Conservation (phyloP, 495 filamentous ascomycete species). For the Lepidopterella palustris region DNA sequence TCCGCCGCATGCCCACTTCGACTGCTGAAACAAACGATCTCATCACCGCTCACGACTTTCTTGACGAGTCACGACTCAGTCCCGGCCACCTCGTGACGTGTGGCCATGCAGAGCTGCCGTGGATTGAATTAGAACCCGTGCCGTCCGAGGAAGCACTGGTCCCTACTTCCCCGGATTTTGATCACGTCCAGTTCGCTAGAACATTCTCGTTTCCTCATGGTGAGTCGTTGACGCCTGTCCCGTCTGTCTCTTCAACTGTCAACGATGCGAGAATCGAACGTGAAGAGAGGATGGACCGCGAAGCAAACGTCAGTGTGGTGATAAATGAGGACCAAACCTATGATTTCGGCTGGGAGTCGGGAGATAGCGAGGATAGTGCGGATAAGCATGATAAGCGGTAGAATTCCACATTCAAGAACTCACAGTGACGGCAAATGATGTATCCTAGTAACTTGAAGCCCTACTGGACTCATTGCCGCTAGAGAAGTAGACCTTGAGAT, state of each 20-base stretch:
- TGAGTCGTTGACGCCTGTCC: too few species aligned
- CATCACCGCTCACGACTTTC: neutral
- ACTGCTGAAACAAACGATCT: neutral
- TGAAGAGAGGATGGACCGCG: neutral
- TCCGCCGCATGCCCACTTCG: slow-evolving; percentile 5
- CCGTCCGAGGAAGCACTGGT: neutral
- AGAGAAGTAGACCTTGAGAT: too few species aligned
- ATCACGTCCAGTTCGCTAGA: too few species aligned
- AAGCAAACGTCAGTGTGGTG: neutral
- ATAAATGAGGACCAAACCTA: neutral
- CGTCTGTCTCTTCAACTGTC: too few species aligned
- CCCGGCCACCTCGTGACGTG: neutral
- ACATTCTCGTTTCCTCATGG: too few species aligned
- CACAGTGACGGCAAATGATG: too few species aligned
- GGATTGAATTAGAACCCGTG: neutral
- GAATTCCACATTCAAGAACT: too few species aligned
- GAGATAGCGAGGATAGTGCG: neutral
- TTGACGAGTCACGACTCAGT: neutral
- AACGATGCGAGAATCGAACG: too few species aligned
- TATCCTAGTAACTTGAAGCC: too few species aligned
- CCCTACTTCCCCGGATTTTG: too few species aligned
- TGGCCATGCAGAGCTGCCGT: neutral
- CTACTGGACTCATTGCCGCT: too few species aligned
- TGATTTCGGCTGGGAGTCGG: neutral
- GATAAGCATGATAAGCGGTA: neutral